Conservation (phyloP, 2,329 filamentous ascomycete genomes). For the Whalleya microplaca region DNA sequence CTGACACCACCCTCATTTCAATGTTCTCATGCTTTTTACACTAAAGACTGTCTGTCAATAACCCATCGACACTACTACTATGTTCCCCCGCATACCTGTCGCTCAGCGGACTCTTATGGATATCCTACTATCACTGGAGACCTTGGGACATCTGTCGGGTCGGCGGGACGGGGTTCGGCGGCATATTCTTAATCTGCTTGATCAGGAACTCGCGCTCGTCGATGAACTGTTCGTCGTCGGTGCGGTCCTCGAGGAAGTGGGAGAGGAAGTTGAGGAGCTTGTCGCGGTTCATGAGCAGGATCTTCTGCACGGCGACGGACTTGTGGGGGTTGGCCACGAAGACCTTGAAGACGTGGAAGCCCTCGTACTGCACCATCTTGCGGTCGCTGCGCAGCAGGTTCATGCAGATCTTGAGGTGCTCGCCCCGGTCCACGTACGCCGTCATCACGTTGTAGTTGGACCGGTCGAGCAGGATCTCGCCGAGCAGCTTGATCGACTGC, state of each 20-base stretch:
- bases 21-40: conserved; percentile 6
- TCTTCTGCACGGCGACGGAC: conserved; percentile 92
- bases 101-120: too few relatives aligned
- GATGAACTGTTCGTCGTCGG: conserved; percentile 97
- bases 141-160: conserved; percentile 44
- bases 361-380: conserved; percentile 99
- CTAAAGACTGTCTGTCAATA: conserved; percentile 2
- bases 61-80: neutral
- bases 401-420: conserved; percentile 98
- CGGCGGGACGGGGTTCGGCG: conserved; percentile 57
- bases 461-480: conserved; percentile 90
- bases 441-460: conserved; percentile 99
- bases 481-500: conserved; percentile 95
- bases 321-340: conserved; percentile 99
- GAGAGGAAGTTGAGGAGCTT: conserved; percentile 87
- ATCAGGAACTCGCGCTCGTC: conserved; percentile 98
- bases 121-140: conserved; percentile 15
- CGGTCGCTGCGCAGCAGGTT: conserved; percentile 92
- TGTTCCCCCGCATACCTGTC: neutral
- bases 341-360: conserved; percentile 99
- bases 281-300: conserved; percentile 94
- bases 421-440: conserved; percentile 89
- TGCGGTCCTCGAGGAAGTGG: conserved; percentile 90
- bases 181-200: conserved; percentile 82
- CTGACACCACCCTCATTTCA: conserved; percentile 3